phyloP scores from a whole-genome alignment of 2,329 filamentous ascomycete genomes.

The Paecilomyces dactylethromorphus region DNA sequence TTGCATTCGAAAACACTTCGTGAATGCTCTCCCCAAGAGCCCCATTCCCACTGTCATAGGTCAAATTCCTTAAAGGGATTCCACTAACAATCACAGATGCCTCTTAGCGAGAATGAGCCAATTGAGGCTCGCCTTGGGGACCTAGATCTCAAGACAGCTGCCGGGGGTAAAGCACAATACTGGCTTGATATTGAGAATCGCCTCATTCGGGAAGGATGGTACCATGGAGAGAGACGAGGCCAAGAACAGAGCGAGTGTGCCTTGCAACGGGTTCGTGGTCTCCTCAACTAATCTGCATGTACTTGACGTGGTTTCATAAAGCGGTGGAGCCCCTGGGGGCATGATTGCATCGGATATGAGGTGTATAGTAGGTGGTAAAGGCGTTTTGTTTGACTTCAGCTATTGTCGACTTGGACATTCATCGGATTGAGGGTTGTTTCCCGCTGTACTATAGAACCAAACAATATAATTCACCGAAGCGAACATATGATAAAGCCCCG shows the following conservation, averaged over 20 bases:
- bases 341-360: background rate
- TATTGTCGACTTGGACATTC: background rate
- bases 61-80: background rate
- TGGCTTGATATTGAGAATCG: constrained; percentile 60
- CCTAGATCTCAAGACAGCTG: constrained; percentile 67
- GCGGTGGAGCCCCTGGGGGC: background rate
- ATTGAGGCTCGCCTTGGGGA: constrained; percentile 59
- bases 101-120: constrained; percentile 20
- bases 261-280: constrained; percentile 15
- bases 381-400: constrained; percentile 2
- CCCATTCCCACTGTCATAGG: background rate
- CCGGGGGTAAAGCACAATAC: constrained; percentile 57
- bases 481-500: background rate
- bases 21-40: background rate
- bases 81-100: constrained; percentile 20
- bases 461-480: background rate
- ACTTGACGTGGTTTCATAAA: background rate
- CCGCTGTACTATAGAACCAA: constrained; percentile 3
- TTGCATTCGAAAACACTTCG: background rate
- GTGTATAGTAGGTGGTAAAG: constrained; percentile 6
- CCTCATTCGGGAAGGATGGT: constrained; percentile 64
- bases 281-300: background rate
- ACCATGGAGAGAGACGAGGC: constrained; percentile 39
- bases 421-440: background rate
- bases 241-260: constrained; percentile 24